Base-by-base conservation (phyloP, 73 alveolate species). In the Symbiodinium pilosum region DNA sequence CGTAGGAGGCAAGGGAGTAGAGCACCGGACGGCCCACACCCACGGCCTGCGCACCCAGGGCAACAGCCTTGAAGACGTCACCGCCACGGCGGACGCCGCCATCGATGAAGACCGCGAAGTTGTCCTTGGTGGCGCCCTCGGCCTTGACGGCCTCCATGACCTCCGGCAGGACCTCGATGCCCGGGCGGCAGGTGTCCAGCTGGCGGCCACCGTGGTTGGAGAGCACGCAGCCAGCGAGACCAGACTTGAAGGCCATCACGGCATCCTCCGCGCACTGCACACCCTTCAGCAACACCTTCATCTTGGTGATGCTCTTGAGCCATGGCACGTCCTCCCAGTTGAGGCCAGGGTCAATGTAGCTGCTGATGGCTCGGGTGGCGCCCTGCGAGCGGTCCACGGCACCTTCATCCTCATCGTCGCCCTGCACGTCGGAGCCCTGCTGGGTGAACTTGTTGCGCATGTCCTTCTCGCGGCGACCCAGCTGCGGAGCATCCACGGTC, bases 11-110 rank as follows among this genome's bases (percentile, higher is more conserved):
- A 75, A 91, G 36, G 97, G 97, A 91, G 89, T 91, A 91, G n/a
- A 91, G 89, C 43, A 91, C 97, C 34, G 97, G 97, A 39, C 97
- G 97, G 39, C 97, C 97, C 51, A 91, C 89, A 34, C 97, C 97
- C 85, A 87, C 94, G 3, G 94, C 94, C 88, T 68, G 87, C n/a
- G 97, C 97, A 5, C 97, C 97, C 97, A 91, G 40, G 2, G 97
- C 97, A 47, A 91, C 97, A 40, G 97, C 97, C 56, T 99, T 99
- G 84, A 99, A 86, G 41, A 99, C 99, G 99, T 99, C 99, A 12
- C 99, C 99, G 36, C 99, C 99, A 59, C 99, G 98, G 95, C 99
- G 99, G 54, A 99, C 99, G 42, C 99, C 99, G 18, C 99, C 99
- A 93, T 99, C 99, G 51, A 99, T 96, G 91, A 93, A 99, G 43